A percentile compares a stretch with the other conserved stretches of the same genome.
Evolutionary conservation across 305 asterid species (phyloP).

Genomic region (Fraxinus sp.): DNA sequence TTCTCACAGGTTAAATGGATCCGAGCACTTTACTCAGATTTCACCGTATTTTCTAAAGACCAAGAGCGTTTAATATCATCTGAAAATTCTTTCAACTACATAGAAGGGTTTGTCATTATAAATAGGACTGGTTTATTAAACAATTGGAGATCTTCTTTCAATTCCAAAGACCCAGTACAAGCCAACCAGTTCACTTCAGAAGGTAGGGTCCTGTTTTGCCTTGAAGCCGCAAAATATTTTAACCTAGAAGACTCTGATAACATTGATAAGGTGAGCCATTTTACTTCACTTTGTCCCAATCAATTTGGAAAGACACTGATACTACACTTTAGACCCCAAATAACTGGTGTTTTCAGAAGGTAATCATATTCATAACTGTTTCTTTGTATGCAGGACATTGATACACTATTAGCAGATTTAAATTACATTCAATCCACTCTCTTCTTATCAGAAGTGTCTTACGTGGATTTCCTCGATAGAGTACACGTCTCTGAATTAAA

Average conservation of each 20-base stretch:
- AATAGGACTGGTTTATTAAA: conserved; percentile 75
- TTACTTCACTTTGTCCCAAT: neutral
- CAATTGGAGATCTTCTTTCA: conserved; percentile 87
- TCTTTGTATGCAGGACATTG: conserved; percentile 49
- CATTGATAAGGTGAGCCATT: conserved; percentile 48
- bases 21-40: conserved; percentile 77
- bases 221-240: conserved; percentile 83
- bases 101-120: conserved; percentile 79
- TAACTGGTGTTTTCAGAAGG: neutral
- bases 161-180: conserved; percentile 68
- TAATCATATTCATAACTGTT: conserved; percentile 10
- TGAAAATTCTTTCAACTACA: conserved; percentile 57
- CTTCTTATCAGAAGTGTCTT: conserved; percentile 68
- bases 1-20: conserved; percentile 83
- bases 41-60: conserved; percentile 59
- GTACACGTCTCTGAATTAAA: conserved; percentile 71
- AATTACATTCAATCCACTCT: conserved; percentile 67
- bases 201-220: conserved; percentile 78
- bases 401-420: conserved; percentile 51
- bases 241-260: conserved; percentile 44
- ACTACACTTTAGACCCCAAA: neutral
- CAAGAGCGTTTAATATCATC: conserved; percentile 76
- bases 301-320: neutral
- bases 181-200: conserved; percentile 75
- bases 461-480: conserved; percentile 70